phyloP scores from a whole-genome alignment of 2,329 filamentous ascomycete species.

The Epichloe baconii region DNA sequence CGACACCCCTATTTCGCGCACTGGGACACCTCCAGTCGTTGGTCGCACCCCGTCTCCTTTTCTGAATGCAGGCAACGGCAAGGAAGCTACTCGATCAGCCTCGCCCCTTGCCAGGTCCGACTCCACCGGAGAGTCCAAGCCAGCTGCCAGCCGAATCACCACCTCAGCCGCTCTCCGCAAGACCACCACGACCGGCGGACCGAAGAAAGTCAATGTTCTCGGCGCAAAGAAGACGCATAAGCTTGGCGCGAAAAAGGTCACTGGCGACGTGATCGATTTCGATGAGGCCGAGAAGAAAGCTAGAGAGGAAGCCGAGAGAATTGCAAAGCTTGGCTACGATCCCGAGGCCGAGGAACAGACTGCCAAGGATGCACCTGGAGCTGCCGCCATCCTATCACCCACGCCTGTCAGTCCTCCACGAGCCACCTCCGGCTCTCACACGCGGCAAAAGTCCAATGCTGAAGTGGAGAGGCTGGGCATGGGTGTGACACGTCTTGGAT shows the following conservation, averaged over 20 bases:
- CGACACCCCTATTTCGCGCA: conserved; percentile 88
- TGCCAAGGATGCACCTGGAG: conserved; percentile 34
- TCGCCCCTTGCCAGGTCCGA: conserved; percentile 64
- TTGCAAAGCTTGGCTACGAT: conserved; percentile 91
- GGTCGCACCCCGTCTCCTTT: conserved; percentile 83
- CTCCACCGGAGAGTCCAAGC: conserved; percentile 38
- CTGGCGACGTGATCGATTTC: conserved; percentile 74
- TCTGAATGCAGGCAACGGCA: conserved; percentile 57
- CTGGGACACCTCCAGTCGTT: conserved; percentile 68
- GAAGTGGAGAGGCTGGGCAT: conserved; percentile 85
- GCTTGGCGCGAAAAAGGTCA: conserved; percentile 86
- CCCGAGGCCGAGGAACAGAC: conserved; percentile 66
- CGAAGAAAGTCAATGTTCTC: conserved; percentile 75
- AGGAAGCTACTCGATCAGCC: conserved; percentile 61
- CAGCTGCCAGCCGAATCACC: conserved; percentile 57
- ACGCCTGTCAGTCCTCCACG: conserved; percentile 58
- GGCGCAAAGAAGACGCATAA: conserved; percentile 75
- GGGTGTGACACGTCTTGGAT: conserved; percentile 74
- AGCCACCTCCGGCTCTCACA: conserved; percentile 42
- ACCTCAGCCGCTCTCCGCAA: conserved; percentile 77
- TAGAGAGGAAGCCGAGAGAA: conserved; percentile 91
- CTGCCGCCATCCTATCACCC: conserved; percentile 54
- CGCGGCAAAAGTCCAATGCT: conserved; percentile 50
- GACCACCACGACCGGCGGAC: conserved; percentile 45
- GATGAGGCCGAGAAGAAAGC: conserved; percentile 95